phyloP scores from a whole-genome alignment of 2,329 filamentous ascomycete genomes.

The Zymoseptoria ardabiliae region DNA sequence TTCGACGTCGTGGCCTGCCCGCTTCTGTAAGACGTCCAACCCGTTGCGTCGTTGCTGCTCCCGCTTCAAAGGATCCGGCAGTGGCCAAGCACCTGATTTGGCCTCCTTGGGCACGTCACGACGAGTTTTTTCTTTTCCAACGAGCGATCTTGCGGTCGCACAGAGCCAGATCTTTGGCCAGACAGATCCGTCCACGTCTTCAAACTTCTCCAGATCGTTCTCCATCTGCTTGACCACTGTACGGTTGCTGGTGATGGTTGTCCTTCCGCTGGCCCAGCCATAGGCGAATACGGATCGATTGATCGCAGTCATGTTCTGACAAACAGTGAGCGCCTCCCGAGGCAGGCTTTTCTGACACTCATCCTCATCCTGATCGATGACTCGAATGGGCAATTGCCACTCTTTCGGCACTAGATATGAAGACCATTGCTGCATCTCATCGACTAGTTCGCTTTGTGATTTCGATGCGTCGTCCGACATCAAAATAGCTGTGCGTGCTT shows the following conservation, averaged over 20 bases:
- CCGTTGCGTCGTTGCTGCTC: slow-evolving; percentile 27
- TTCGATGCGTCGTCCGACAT: slow-evolving; percentile 41
- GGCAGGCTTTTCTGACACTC: slow-evolving; percentile 39
- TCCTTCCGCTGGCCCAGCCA: slow-evolving; percentile 57
- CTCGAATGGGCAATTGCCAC: slow-evolving; percentile 55
- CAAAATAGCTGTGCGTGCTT: slow-evolving; percentile 51
- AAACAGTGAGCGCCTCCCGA: slow-evolving; percentile 37
- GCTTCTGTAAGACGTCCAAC: slow-evolving; percentile 22
- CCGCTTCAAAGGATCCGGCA: slow-evolving; percentile 25
- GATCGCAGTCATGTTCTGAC: slow-evolving; percentile 48
- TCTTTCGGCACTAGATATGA: slow-evolving; percentile 46
- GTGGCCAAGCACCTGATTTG: slow-evolving; percentile 15
- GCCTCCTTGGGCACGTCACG: slow-evolving; percentile 21
- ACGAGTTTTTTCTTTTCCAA: slow-evolving; percentile 63
- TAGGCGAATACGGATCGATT: slow-evolving; percentile 67
- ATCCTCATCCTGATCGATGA: slow-evolving; percentile 42
- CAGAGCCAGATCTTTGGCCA: slow-evolving; percentile 60
- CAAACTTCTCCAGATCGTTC: slow-evolving; percentile 47
- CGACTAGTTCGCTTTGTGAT: slow-evolving; percentile 24
- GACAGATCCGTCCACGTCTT: slow-evolving; percentile 41
- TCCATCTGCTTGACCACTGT: slow-evolving; percentile 61
- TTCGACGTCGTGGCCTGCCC: slow-evolving; percentile 22
- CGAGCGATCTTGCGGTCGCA: slow-evolving; percentile 56
- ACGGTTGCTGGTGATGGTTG: slow-evolving; percentile 65
- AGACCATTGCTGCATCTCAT: slow-evolving; percentile 39